Percentiles rank a stretch among this genome's conserved stretches.
These are phyloP conservation scores for Didymella arachidicola DNA, from an alignment of 2,329 filamentous ascomycete genomes.

Conservation along the genomic window DNA sequence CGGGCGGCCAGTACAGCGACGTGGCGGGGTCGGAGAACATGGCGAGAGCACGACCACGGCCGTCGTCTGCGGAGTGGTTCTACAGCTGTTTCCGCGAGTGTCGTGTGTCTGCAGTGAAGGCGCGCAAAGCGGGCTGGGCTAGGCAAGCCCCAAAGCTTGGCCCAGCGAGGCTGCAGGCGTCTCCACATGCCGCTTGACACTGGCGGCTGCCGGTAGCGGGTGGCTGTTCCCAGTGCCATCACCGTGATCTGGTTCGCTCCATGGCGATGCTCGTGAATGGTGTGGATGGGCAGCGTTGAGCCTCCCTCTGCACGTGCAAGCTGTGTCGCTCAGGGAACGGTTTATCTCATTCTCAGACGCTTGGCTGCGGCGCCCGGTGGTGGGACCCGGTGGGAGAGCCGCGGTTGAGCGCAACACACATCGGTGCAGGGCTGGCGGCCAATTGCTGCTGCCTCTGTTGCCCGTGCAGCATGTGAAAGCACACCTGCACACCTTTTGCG, in stretches of 20 bases:
- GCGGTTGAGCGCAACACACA: constrained; percentile 19
- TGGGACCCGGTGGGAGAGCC: constrained; percentile 11
- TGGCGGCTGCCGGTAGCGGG: too few relatives aligned
- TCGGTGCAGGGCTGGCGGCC: not conserved
- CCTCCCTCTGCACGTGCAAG: not conserved
- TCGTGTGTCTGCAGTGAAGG: not conserved
- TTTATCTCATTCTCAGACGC: too few relatives aligned
- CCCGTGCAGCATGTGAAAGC: constrained; percentile 18
- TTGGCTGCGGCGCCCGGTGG: too few relatives aligned
- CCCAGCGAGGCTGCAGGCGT: not conserved
- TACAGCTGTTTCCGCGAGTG: not conserved
- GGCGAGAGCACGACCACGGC: not conserved
- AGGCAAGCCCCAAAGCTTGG: not conserved
- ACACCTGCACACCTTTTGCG: not conserved
- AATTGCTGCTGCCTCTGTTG: constrained; percentile 1
- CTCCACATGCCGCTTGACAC: not conserved
- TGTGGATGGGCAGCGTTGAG: not conserved
- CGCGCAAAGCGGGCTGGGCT: not conserved
- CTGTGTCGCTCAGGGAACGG: not conserved
- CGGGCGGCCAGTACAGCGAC: constrained; percentile 46
- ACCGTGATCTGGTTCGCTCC: too few relatives aligned
- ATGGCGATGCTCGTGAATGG: too few relatives aligned
- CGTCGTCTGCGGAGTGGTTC: not conserved
- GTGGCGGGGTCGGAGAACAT: constrained; percentile 46
- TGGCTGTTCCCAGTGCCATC: not conserved